These are phyloP conservation scores for Phytophthora pinifolia DNA, from an alignment of 352 stramenopile genomes.

Conservation along the genomic window DNA sequence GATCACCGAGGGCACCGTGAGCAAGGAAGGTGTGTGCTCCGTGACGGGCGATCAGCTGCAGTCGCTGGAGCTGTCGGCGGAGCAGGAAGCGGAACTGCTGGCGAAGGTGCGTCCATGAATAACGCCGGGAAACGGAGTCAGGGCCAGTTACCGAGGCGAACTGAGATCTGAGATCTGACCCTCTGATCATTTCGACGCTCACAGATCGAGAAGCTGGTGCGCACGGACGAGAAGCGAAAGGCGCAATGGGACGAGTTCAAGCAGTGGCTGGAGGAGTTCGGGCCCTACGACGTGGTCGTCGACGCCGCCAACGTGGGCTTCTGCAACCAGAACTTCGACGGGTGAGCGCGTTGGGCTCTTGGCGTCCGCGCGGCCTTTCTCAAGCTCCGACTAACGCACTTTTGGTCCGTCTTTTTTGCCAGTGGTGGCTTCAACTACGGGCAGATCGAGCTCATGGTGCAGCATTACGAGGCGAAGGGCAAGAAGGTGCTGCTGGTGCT, in stretches of 20 bases:
- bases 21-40: slow-evolving; percentile 54
- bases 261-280: slow-evolving; percentile 64
- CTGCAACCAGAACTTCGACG: slow-evolving; percentile 96
- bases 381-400: neutral
- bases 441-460: slow-evolving; percentile 94
- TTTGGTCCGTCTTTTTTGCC: slow-evolving; percentile 12
- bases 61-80: slow-evolving; percentile 64
- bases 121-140: slow-evolving; percentile 9
- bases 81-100: slow-evolving; percentile 47
- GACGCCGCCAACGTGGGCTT: slow-evolving; percentile 99
- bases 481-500: slow-evolving; percentile 95
- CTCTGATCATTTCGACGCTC: slow-evolving; percentile 2
- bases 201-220: slow-evolving; percentile 81
- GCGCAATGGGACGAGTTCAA: slow-evolving; percentile 86
- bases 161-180: slow-evolving; percentile 19
- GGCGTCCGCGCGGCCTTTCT: slow-evolving; percentile 14
- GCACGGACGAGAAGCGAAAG: slow-evolving; percentile 65
- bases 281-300: slow-evolving; percentile 93
- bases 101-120: slow-evolving; percentile 47
- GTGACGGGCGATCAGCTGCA: slow-evolving; percentile 58
- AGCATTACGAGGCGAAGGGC: slow-evolving; percentile 85
- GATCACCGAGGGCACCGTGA: slow-evolving; percentile 53
- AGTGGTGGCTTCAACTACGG: slow-evolving; percentile 93
- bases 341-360: slow-evolving; percentile 40
- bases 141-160: slow-evolving; percentile 4